Evolutionary conservation across 2,329 filamentous ascomycete species (phyloP).

Genomic region (Arthrinium puccinioides): DNA sequence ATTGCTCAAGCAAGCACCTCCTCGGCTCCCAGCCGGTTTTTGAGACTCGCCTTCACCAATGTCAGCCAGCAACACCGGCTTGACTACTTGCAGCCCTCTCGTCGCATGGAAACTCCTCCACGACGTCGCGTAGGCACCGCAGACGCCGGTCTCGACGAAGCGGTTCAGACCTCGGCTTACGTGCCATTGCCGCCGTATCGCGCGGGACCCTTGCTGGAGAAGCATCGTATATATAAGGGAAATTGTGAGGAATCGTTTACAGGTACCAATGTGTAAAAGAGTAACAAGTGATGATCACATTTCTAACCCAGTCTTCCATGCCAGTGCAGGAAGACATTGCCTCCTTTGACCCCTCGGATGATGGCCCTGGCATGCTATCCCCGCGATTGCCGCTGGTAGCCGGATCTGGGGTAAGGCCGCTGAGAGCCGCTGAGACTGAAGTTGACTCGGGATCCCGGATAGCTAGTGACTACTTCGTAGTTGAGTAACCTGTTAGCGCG

Average conservation of each 20-base stretch:
- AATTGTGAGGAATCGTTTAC: too few species aligned
- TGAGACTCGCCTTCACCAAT: conserved; percentile 73
- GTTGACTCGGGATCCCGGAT: too few species aligned
- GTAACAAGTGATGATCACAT: too few species aligned
- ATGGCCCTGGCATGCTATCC: conserved; percentile 1
- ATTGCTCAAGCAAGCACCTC: too few species aligned
- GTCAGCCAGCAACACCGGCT: conserved; percentile 76
- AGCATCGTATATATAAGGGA: conserved; percentile 38
- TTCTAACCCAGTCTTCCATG: too few species aligned
- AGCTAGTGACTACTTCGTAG: too few species aligned
- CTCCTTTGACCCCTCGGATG: neutral
- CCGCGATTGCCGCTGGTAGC: conserved; percentile 10
- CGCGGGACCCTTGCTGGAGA: conserved; percentile 43
- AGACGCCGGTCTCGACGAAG: conserved; percentile 22
- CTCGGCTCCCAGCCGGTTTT: too few species aligned
- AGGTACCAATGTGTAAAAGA: too few species aligned
- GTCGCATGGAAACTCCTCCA: conserved; percentile 45
- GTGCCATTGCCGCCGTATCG: conserved; percentile 43
- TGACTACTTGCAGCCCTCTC: conserved; percentile 48
- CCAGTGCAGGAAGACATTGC: too few species aligned
- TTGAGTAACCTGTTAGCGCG: too few species aligned
- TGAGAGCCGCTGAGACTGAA: conserved; percentile 5
- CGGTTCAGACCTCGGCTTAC: conserved; percentile 32
- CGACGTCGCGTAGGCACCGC: conserved; percentile 17
- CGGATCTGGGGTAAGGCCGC: conserved; percentile 10